Evolutionary conservation across 305 asterid species (phyloP).

Genomic region (Solanum hybrid): DNA sequence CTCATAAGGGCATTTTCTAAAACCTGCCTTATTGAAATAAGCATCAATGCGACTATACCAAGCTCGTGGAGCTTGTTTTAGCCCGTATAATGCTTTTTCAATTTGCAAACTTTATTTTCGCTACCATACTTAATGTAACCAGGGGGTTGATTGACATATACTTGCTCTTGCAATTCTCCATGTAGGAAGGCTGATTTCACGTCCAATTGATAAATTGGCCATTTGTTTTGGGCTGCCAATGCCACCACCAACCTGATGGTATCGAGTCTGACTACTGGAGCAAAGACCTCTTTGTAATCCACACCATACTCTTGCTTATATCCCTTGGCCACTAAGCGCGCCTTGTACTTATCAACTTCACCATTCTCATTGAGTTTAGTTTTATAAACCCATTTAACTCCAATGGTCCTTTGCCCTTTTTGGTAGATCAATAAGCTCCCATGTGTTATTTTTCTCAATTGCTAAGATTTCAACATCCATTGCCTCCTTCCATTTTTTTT

Average conservation of each 20-base stretch:
- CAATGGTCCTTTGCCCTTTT: background rate
- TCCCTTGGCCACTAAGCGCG: background rate
- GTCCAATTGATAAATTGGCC: background rate
- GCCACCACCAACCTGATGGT: background rate
- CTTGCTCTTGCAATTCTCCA: background rate
- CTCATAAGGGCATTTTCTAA: background rate
- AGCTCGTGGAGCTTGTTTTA: background rate
- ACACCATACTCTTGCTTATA: background rate
- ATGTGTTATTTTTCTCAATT: background rate
- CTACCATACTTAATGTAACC: background rate
- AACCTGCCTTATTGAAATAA: background rate
- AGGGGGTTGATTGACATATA: background rate
- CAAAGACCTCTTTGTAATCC: background rate
- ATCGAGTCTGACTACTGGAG: background rate
- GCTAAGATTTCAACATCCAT: background rate
- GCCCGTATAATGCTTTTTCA: background rate
- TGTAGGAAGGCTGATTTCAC: background rate
- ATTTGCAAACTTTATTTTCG: no score
- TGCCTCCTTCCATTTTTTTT: background rate
- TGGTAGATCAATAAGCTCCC: background rate
- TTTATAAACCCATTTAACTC: background rate
- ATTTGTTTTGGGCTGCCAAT: background rate
- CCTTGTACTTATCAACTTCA: background rate
- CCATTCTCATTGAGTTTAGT: background rate
- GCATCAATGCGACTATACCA: background rate